phyloP scores from a whole-genome alignment of 352 stramenopile genomes.

The Phytophthora pinifolia region DNA sequence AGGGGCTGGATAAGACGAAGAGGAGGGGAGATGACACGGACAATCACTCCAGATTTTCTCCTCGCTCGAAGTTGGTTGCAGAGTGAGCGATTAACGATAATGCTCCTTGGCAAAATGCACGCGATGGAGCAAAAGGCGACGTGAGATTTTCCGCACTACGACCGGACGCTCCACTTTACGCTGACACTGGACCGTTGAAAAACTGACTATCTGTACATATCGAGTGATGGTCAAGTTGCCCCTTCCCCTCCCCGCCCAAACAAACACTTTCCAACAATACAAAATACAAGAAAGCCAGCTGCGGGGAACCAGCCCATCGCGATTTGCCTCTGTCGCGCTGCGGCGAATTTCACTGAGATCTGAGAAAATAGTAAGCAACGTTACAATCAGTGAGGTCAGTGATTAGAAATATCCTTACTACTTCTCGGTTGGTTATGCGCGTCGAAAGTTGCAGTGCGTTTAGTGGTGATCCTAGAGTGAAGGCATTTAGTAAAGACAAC shows the following conservation, averaged over 20 bases:
- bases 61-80: constrained; percentile 19
- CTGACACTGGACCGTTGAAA: constrained; percentile 16
- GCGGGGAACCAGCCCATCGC: too few species aligned
- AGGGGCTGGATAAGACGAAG: constrained; percentile 23
- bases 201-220: constrained; percentile 30
- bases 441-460: too few species aligned
- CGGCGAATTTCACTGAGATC: too few species aligned
- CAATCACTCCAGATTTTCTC: background rate
- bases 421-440: too few species aligned
- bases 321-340: too few species aligned
- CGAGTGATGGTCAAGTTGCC: constrained; percentile 19
- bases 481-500: too few species aligned
- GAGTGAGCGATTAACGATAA: constrained; percentile 13
- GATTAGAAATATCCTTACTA: too few species aligned
- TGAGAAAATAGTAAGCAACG: too few species aligned
- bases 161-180: constrained; percentile 17
- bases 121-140: constrained; percentile 14
- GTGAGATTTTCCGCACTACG: constrained; percentile 28
- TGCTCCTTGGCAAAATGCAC: constrained; percentile 5
- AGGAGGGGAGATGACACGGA: constrained; percentile 14
- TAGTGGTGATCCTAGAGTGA: too few species aligned
- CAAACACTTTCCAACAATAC: too few species aligned
- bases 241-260: background rate
- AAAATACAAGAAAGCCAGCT: constrained; percentile 7
- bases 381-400: too few species aligned